phyloP scores from a whole-genome alignment of 2,329 filamentous ascomycete genomes.

The Xylaria hypoxylon region DNA sequence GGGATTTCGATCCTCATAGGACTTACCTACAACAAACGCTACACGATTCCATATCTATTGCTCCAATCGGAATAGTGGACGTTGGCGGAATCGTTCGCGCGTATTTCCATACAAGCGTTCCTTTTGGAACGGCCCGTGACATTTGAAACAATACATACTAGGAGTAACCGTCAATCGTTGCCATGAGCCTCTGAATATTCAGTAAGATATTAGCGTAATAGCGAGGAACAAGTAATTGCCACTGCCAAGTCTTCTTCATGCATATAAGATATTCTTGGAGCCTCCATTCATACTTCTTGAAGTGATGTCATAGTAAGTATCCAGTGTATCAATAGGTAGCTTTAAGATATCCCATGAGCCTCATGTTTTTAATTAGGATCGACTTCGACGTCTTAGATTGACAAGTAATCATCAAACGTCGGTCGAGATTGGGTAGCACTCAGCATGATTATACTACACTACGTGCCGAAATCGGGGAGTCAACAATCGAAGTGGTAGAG shows the following conservation, averaged over 20 bases:
- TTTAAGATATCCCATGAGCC: too few species aligned
- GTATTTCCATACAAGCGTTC: too few species aligned
- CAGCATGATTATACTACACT: too few species aligned
- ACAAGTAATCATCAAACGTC: too few species aligned
- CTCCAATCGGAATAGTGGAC: neutral
- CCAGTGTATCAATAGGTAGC: neutral
- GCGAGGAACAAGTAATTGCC: slow-evolving; percentile 1
- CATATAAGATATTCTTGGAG: neutral
- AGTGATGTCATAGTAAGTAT: neutral
- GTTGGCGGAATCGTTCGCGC: neutral
- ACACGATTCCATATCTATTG: too few species aligned
- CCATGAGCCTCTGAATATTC: neutral
- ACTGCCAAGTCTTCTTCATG: neutral
- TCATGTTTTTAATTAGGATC: too few species aligned
- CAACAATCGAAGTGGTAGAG: too few species aligned
- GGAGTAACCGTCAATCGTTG: neutral
- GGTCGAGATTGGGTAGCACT: too few species aligned
- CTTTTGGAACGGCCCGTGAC: neutral
- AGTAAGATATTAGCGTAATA: neutral
- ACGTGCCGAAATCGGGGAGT: too few species aligned
- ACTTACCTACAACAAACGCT: too few species aligned
- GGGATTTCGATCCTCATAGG: too few species aligned
- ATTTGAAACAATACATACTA: neutral
- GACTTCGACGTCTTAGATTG: too few species aligned
- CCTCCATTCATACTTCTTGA: neutral